Evolutionary conservation across 2,329 filamentous ascomycete genomes (phyloP).

Genomic region (Aspergillus chevalieri): DNA sequence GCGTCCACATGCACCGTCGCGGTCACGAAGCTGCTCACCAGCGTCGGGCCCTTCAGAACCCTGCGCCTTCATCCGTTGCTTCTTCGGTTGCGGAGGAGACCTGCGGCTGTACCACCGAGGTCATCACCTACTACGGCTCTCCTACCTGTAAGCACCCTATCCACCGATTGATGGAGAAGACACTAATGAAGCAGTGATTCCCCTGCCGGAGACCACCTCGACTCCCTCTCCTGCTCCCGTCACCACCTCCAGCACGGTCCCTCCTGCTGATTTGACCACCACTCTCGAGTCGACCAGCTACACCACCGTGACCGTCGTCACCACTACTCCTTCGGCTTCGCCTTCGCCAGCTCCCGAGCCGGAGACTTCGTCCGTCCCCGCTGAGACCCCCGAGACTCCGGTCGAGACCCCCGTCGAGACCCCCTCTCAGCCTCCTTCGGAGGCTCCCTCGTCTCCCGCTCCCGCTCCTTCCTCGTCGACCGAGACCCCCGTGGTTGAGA

Average conservation of each 20-base stretch:
- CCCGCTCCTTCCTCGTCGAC: slow-evolving; percentile 11
- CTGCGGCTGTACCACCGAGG: slow-evolving; percentile 70
- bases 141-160: slow-evolving; percentile 51
- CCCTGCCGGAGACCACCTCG: slow-evolving; percentile 16
- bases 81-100: slow-evolving; percentile 36
- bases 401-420: no score
- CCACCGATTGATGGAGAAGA: slow-evolving; percentile 1
- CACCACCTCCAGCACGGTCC: slow-evolving; percentile 15
- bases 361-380: slow-evolving; percentile 3
- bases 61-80: slow-evolving; percentile 7
- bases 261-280: slow-evolving; percentile 24
- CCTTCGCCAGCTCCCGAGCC: background rate
- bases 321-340: slow-evolving; percentile 13
- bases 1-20: slow-evolving; percentile 51
- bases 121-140: slow-evolving; percentile 63
- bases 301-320: slow-evolving; percentile 30
- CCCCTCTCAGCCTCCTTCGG: no score
- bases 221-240: slow-evolving; percentile 11
- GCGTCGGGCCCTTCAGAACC: slow-evolving; percentile 37
- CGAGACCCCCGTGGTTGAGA: background rate
- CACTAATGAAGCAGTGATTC: slow-evolving; percentile 33
- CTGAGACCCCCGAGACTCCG: background rate
- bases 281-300: slow-evolving; percentile 35
- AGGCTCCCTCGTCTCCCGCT: slow-evolving; percentile 5
- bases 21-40: slow-evolving; percentile 53